phyloP scores from a whole-genome alignment of 768 basidiomycete species.

The Rhizopogon vinicolor region DNA sequence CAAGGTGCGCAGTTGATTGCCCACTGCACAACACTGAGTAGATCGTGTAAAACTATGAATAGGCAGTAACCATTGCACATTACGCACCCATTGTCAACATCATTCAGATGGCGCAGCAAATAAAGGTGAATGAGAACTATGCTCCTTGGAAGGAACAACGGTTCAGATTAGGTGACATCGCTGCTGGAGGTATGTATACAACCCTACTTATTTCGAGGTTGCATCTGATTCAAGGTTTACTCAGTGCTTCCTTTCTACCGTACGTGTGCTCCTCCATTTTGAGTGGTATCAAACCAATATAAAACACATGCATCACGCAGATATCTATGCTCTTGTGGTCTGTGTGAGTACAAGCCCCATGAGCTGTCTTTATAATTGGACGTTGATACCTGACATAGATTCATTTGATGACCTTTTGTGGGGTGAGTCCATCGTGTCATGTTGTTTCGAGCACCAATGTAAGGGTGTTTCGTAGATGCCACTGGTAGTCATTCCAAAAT shows the following conservation, averaged over 20 bases:
- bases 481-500: conserved; percentile 57
- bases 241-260: conserved; percentile 58
- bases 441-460: background rate
- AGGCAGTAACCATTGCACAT: conserved; percentile 69
- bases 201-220: background rate
- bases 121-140: conserved; percentile 36
- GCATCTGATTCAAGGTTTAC: background rate
- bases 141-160: conserved; percentile 34
- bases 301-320: conserved; percentile 22
- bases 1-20: conserved; percentile 10
- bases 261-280: conserved; percentile 26
- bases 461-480: conserved; percentile 34
- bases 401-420: conserved; percentile 48
- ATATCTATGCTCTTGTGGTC: conserved; percentile 58
- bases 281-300: conserved; percentile 7
- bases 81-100: conserved; percentile 61
- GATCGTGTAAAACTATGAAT: background rate
- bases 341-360: conserved; percentile 33
- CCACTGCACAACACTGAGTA: background rate
- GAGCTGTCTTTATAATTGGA: conserved; percentile 1
- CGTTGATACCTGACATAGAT: conserved; percentile 26
- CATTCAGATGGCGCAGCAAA: conserved; percentile 51
- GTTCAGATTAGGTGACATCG: conserved; percentile 51
- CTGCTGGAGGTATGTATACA: conserved; percentile 44
- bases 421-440: conserved; percentile 30